These are phyloP conservation scores for Geosmithia flava DNA, from an alignment of 2,329 filamentous ascomycete genomes.

Conservation along the genomic window DNA sequence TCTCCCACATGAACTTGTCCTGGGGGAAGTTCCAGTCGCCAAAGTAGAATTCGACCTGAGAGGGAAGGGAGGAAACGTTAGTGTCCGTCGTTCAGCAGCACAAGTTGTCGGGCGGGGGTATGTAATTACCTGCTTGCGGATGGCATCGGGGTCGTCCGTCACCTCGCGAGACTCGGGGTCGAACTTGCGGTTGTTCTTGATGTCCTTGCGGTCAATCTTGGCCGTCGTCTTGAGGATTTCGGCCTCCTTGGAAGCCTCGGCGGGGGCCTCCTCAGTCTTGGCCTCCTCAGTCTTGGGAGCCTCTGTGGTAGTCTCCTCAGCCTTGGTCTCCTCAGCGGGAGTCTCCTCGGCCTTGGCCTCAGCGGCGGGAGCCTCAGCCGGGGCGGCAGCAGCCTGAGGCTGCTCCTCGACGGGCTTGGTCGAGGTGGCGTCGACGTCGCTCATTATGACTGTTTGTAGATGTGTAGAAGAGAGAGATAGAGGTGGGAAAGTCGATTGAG, in stretches of 20 bases:
- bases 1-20: constrained; percentile 76
- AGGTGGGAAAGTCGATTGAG: neutral
- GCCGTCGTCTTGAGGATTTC: constrained; percentile 33
- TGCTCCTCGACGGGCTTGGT: constrained; percentile 23
- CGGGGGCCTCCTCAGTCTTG: constrained; percentile 11
- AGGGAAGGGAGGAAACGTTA: neutral
- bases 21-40: constrained; percentile 79
- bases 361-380: constrained; percentile 1
- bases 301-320: constrained; percentile 12
- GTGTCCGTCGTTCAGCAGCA: neutral
- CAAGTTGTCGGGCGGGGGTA: neutral
- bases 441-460: constrained; percentile 17
- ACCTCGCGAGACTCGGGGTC: constrained; percentile 56
- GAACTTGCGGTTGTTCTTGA: constrained; percentile 53
- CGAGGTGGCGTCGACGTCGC: constrained; percentile 26
- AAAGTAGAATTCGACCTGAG: constrained; percentile 90
- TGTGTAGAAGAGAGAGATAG: neutral
- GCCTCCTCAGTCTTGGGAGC: constrained; percentile 11
- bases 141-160: constrained; percentile 65
- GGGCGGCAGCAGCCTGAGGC: neutral
- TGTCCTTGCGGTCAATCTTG: constrained; percentile 23
- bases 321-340: constrained; percentile 12
- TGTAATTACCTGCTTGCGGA: constrained; percentile 60
- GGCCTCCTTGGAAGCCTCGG: constrained; percentile 11
- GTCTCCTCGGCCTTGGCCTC: constrained; percentile 1